Conservation (phyloP, 805 yeast genomes). For the Maudiozyma serrabonitensis region DNA sequence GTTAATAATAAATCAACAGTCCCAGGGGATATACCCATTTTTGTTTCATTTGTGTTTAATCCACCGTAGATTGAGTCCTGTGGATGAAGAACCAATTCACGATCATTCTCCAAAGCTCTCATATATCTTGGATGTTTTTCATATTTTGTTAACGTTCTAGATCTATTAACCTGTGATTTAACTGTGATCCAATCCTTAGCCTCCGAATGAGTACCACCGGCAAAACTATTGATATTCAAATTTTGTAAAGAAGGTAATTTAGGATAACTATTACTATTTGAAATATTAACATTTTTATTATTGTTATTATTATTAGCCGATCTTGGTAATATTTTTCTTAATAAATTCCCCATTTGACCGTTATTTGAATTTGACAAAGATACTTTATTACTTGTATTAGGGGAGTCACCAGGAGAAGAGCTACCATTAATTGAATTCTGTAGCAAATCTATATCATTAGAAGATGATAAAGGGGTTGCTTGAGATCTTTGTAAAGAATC, state of each 20-base stretch:
- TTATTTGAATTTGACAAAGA: constrained; percentile 9
- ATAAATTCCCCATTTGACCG: constrained; percentile 24
- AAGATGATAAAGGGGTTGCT: constrained; percentile 1
- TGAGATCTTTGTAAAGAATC: constrained; percentile 24
- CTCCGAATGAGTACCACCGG: constrained; percentile 34
- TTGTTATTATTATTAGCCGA: constrained; percentile 9
- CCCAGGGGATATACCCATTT: constrained; percentile 24
- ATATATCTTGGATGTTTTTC: constrained; percentile 66
- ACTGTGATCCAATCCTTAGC: constrained; percentile 44
- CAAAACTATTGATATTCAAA: constrained; percentile 11
- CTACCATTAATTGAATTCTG: not conserved
- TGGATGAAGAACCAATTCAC: constrained; percentile 57
- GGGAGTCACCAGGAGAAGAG: not conserved
- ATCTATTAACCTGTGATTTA: constrained; percentile 57
- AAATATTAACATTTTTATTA: not conserved
- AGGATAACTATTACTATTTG: constrained; percentile 8
- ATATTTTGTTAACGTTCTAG: constrained; percentile 54
- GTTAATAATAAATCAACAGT: constrained; percentile 24
- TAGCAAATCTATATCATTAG: constrained; percentile 1
- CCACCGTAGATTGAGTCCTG: constrained; percentile 36
- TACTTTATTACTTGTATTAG: constrained; percentile 5
- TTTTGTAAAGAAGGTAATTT: constrained; percentile 23
- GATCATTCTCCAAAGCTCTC: constrained; percentile 49
- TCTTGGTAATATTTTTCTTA: constrained; percentile 27
- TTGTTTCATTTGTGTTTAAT: constrained; percentile 41